Percentiles rank a stretch among this genome's conserved stretches.
Conservation (phyloP, 495 filamentous ascomycete genomes). For the Tuber brumale region DNA sequence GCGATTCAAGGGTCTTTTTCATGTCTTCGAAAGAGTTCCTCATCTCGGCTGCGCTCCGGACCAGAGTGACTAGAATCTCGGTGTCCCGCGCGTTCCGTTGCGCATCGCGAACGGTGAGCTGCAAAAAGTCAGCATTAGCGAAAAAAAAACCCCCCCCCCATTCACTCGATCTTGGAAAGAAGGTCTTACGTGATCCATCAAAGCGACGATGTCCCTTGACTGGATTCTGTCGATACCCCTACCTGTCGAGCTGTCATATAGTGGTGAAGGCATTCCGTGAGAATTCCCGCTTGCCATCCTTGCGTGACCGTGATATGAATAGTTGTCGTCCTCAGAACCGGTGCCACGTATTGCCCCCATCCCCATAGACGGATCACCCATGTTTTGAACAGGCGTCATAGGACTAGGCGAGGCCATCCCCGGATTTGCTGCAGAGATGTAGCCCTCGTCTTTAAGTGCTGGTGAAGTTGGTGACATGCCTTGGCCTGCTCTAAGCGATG, state of each 20-base stretch:
- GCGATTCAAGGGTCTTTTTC: conserved; percentile 82
- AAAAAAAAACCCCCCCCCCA: conserved; percentile 11
- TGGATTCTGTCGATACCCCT: conserved; percentile 86
- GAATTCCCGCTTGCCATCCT: conserved; percentile 68
- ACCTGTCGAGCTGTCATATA: conserved; percentile 88
- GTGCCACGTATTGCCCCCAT: conserved; percentile 47
- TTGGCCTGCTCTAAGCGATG: conserved; percentile 23
- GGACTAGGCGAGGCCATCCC: conserved; percentile 38
- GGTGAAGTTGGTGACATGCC: conserved; percentile 25
- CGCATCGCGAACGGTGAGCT: conserved; percentile 93
- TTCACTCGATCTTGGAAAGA: conserved; percentile 7
- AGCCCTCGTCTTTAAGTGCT: conserved; percentile 65
- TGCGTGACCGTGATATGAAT: conserved; percentile 47
- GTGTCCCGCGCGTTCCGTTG: conserved; percentile 95
- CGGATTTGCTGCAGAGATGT: conserved; percentile 67
- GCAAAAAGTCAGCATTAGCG: conserved; percentile 43
- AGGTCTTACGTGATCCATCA: conserved; percentile 85
- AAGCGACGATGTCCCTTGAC: conserved; percentile 90
- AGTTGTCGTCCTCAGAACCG: conserved; percentile 49
- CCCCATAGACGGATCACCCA: conserved; percentile 41
- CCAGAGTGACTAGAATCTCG: conserved; percentile 89
- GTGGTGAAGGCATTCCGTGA: conserved; percentile 75
- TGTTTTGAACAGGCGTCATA: conserved; percentile 32
- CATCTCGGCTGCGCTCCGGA: conserved; percentile 93
- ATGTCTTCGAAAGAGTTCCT: conserved; percentile 94